These are phyloP conservation scores for Phialemonium atrogriseum DNA, from an alignment of 2,329 filamentous ascomycete genomes.

Conservation along the genomic window DNA sequence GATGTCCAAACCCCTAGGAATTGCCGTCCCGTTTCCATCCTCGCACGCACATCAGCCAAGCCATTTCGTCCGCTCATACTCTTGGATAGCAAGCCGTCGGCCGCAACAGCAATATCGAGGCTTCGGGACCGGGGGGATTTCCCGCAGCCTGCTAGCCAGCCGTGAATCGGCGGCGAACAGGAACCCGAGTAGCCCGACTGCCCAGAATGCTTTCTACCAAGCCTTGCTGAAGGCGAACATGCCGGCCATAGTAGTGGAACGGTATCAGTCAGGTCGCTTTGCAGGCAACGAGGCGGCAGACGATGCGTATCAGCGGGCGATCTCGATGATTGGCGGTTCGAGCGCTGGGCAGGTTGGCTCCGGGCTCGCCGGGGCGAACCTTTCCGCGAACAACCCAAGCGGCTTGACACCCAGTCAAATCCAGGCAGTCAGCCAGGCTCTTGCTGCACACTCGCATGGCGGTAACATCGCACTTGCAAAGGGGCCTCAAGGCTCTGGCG, in stretches of 20 bases:
- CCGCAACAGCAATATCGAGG: conserved; percentile 10
- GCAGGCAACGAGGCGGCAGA: conserved; percentile 74
- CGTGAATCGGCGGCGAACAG: conserved; percentile 89
- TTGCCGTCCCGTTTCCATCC: conserved; percentile 12
- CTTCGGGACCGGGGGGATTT: conserved; percentile 33
- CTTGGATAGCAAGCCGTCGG: conserved; percentile 7
- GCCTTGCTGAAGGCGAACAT: conserved; percentile 85
- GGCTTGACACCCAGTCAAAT: conserved; percentile 53
- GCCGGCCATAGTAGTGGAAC: conserved; percentile 84
- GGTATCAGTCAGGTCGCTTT: conserved; percentile 80
- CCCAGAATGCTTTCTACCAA: conserved; percentile 92
- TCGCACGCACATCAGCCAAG: conserved; percentile 15
- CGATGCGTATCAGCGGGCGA: conserved; percentile 67
- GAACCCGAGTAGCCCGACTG: conserved; percentile 77
- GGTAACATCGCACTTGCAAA: conserved; percentile 52
- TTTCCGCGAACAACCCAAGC: conserved; percentile 22
- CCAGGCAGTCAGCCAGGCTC: conserved; percentile 73
- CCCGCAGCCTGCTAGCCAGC: conserved; percentile 65
- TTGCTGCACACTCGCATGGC: conserved; percentile 63
- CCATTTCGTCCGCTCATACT: conserved; percentile 9
- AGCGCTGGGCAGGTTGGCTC: not conserved
- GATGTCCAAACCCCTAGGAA: conserved; percentile 12
- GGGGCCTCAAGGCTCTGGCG: conserved; percentile 50
- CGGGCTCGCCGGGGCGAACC: conserved; percentile 12
- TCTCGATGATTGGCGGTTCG: conserved; percentile 34